These are phyloP conservation scores for Sporothrix sp. DNA, from an alignment of 2,329 filamentous ascomycete species.

Conservation along the genomic window DNA sequence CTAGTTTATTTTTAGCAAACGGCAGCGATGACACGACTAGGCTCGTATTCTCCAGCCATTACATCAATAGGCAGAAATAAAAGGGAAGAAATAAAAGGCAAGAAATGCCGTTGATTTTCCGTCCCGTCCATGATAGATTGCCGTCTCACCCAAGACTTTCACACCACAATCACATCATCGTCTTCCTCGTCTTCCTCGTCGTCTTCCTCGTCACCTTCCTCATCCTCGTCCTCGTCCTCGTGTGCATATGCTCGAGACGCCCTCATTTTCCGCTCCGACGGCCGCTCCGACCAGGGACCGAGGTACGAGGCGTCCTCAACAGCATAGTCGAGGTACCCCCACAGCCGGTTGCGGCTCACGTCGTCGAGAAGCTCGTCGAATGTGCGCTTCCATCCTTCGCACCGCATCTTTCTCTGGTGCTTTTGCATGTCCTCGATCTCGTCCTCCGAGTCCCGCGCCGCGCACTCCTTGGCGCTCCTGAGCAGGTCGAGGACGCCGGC, in stretches of 20 bases:
- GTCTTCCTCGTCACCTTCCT: too few species aligned
- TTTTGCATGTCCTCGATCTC: neutral
- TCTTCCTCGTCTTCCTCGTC: too few species aligned
- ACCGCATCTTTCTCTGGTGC: neutral
- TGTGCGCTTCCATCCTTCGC: neutral
- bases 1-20: constrained; percentile 5
- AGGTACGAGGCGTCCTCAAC: constrained; percentile 18
- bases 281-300: constrained; percentile 14
- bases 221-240: too few species aligned
- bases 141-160: too few species aligned
- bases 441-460: neutral
- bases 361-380: constrained; percentile 10
- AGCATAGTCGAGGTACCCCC: constrained; percentile 18
- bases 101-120: too few species aligned
- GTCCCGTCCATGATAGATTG: too few species aligned
- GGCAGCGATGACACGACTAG: too few species aligned
- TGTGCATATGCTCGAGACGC: too few species aligned
- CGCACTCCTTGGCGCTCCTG: constrained; percentile 15
- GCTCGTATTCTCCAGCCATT: too few species aligned
- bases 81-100: too few species aligned
- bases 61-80: too few species aligned
- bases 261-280: neutral
- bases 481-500: constrained; percentile 20
- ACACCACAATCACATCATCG: too few species aligned
- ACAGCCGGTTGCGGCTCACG: constrained; percentile 14